These are phyloP conservation scores for Knufia fluminis DNA, from an alignment of 2,329 filamentous ascomycete genomes.

Conservation along the genomic window DNA sequence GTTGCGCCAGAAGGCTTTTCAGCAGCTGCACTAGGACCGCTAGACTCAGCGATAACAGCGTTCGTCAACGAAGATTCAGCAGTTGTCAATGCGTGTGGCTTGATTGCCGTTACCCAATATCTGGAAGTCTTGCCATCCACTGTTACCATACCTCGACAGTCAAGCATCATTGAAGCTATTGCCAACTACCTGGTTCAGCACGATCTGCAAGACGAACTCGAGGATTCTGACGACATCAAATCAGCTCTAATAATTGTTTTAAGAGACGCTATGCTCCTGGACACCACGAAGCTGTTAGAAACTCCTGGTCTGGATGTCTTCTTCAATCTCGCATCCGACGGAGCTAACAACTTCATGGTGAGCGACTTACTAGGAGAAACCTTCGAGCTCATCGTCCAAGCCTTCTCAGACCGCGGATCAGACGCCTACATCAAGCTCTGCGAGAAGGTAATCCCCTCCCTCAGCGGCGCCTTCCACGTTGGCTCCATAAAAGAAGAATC, in stretches of 20 bases:
- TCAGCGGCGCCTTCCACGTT: slow-evolving; percentile 83
- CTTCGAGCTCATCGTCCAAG: slow-evolving; percentile 71
- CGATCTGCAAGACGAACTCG: slow-evolving; percentile 65
- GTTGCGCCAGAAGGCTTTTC: slow-evolving; percentile 50
- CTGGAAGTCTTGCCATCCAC: slow-evolving; percentile 44
- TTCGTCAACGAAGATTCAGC: slow-evolving; percentile 70
- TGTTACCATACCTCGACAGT: slow-evolving; percentile 50
- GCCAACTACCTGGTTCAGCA: slow-evolving; percentile 67
- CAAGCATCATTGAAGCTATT: slow-evolving; percentile 50
- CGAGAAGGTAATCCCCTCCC: slow-evolving; percentile 72
- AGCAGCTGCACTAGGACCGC: slow-evolving; percentile 31
- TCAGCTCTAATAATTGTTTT: slow-evolving; percentile 83
- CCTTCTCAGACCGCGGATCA: slow-evolving; percentile 43
- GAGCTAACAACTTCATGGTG: slow-evolving; percentile 83
- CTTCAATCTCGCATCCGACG: slow-evolving; percentile 80
- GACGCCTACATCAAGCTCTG: slow-evolving; percentile 71
- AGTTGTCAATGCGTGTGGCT: slow-evolving; percentile 83
- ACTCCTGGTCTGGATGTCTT: slow-evolving; percentile 66
- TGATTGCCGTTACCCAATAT: slow-evolving; percentile 71
- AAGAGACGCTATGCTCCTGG: slow-evolving; percentile 69
- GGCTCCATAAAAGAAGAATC: slow-evolving; percentile 77
- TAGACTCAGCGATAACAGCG: slow-evolving; percentile 59
- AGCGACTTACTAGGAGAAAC: slow-evolving; percentile 79
- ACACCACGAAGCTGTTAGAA: slow-evolving; percentile 64
- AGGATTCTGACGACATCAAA: slow-evolving; percentile 84